Percentiles rank a stretch among this genome's conserved stretches.
phyloP scores from a whole-genome alignment of 164 flowering plant genomes.

The Nymphaea colorata region DNA sequence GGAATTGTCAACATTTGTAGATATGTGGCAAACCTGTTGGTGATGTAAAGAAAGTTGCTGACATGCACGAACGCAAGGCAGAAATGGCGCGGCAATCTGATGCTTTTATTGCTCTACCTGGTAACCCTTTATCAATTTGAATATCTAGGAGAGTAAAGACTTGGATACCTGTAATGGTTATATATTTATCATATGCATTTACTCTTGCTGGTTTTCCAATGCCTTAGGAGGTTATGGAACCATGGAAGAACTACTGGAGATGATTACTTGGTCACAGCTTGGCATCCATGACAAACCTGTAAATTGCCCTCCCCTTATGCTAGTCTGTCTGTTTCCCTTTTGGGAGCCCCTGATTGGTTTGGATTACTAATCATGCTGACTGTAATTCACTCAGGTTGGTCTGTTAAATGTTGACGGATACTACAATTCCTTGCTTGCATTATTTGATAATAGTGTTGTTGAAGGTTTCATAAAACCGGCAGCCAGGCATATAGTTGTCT shows the following conservation, averaged over 20 bases:
- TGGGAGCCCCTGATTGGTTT: background rate
- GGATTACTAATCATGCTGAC: background rate
- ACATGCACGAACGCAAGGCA: constrained; percentile 95
- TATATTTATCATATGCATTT: too few relatives aligned
- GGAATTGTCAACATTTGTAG: constrained; percentile 20
- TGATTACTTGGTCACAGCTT: constrained; percentile 92
- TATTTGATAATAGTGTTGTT: constrained; percentile 74
- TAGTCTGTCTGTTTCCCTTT: background rate
- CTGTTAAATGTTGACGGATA: constrained; percentile 85
- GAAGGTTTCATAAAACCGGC: constrained; percentile 88
- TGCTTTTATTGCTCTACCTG: constrained; percentile 95
- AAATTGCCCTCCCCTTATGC: constrained; percentile 6
- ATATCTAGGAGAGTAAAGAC: background rate
- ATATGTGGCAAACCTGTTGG: constrained; percentile 85
- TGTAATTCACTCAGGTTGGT: constrained; percentile 45
- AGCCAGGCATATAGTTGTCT: constrained; percentile 64
- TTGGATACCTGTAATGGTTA: too few relatives aligned
- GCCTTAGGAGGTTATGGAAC: constrained; percentile 90
- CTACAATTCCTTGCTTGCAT: constrained; percentile 60
- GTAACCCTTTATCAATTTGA: constrained; percentile 16
- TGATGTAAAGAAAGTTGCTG: constrained; percentile 58
- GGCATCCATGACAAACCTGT: constrained; percentile 92
- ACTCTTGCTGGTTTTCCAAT: background rate
- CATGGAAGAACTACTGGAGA: constrained; percentile 85
- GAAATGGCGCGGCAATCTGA: constrained; percentile 76